A percentile compares a stretch with the other conserved stretches of the same genome.
phyloP scores from a whole-genome alignment of 805 yeast genomes.

The Nakazawaea peltata region DNA sequence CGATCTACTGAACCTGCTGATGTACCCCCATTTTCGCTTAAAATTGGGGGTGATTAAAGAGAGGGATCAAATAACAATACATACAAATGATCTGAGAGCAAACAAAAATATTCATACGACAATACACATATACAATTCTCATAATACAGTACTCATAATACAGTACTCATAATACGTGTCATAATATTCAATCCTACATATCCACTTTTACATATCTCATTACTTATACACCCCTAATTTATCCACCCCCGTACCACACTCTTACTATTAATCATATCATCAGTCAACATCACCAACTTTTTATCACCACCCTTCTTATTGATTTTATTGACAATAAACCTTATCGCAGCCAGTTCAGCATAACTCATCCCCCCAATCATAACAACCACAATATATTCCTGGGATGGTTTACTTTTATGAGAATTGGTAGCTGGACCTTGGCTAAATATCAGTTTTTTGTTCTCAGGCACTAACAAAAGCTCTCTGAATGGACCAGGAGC shows the following conservation, averaged over 20 bases:
- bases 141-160: no score
- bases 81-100: background rate
- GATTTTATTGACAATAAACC: slow-evolving; percentile 44
- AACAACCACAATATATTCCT: slow-evolving; percentile 35
- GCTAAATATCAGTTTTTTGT: slow-evolving; percentile 19
- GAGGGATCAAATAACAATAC: background rate
- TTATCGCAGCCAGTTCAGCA: slow-evolving; percentile 71
- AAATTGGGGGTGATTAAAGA: background rate
- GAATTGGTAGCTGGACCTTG: slow-evolving; percentile 23
- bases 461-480: slow-evolving; percentile 22
- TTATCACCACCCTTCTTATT: slow-evolving; percentile 20
- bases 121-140: no score
- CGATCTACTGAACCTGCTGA: no score
- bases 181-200: no score
- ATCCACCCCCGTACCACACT: no score
- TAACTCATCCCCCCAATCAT: slow-evolving; percentile 82
- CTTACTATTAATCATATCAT: slow-evolving; percentile 31
- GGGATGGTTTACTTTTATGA: slow-evolving; percentile 13
- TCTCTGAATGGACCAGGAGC: slow-evolving; percentile 25
- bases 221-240: slow-evolving; percentile 14
- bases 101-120: no score
- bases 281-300: slow-evolving; percentile 33
- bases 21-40: no score
- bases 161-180: no score
- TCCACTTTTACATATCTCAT: no score